Percentiles rank a stretch among this genome's conserved stretches.
These are phyloP conservation scores for Dorcoceras hygrometricum DNA, from an alignment of 257 asterid genomes.

Conservation along the genomic window DNA sequence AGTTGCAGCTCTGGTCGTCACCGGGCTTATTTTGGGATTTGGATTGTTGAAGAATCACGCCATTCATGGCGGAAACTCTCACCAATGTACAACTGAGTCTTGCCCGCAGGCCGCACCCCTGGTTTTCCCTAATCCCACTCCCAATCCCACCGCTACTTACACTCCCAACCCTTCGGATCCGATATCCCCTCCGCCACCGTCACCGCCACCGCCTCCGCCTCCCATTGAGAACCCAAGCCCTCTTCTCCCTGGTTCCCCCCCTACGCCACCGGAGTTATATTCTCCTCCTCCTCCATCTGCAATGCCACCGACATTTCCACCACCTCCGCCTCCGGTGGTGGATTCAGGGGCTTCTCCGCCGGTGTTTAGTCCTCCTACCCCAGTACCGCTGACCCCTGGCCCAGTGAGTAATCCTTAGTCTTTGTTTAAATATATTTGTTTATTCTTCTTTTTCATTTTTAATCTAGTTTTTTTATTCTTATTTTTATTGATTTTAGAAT, in stretches of 20 bases:
- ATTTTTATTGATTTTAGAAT: slow-evolving; percentile 16
- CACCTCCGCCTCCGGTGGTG: slow-evolving; percentile 7
- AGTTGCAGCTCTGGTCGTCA: slow-evolving; percentile 46
- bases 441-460: slow-evolving; percentile 10
- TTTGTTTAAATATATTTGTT: slow-evolving; percentile 6
- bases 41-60: slow-evolving; percentile 39
- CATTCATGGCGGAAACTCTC: slow-evolving; percentile 23
- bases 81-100: slow-evolving; percentile 44
- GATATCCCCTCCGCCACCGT: background rate
- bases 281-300: slow-evolving; percentile 18
- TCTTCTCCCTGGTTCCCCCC: slow-evolving; percentile 3
- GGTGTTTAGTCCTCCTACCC: slow-evolving; percentile 47
- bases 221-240: slow-evolving; percentile 23
- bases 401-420: slow-evolving; percentile 48
- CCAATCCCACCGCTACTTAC: slow-evolving; percentile 20
- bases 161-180: slow-evolving; percentile 19
- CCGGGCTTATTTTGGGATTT: slow-evolving; percentile 64
- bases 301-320: background rate
- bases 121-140: slow-evolving; percentile 24
- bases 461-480: slow-evolving; percentile 10
- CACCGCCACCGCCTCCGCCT: background rate
- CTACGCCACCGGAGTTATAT: background rate
- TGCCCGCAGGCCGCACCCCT: slow-evolving; percentile 46
- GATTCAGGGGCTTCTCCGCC: slow-evolving; percentile 58
- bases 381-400: slow-evolving; percentile 63